Percentiles rank a stretch among this genome's conserved stretches.
Evolutionary conservation across 176 grass and related monocot species (phyloP).

Genomic region (Eremochloa ophiuroides): DNA sequence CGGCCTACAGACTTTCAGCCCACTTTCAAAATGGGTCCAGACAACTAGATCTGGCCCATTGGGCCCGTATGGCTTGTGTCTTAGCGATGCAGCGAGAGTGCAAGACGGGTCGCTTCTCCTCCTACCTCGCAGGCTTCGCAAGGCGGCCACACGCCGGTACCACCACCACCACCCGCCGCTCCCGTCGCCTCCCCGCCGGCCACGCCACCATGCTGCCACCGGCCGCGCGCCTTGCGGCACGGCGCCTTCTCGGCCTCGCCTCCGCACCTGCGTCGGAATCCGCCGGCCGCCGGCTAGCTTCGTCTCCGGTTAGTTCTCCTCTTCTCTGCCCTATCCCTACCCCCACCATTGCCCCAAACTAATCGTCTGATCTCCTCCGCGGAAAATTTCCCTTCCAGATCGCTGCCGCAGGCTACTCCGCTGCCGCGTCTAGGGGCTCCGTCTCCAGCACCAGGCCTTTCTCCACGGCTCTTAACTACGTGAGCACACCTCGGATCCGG

Average conservation of each 20-base stretch:
- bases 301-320: constrained; percentile 14
- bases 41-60: not conserved
- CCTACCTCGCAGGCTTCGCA: constrained; percentile 30
- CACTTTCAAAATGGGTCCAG: not conserved
- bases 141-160: constrained; percentile 23
- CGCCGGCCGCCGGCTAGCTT: constrained; percentile 13
- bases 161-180: not conserved
- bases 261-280: constrained; percentile 3
- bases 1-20: not conserved
- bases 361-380: constrained; percentile 14
- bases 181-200: constrained; percentile 12
- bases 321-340: not conserved
- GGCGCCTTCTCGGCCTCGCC: constrained; percentile 51
- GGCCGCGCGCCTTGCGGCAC: constrained; percentile 55
- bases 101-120: not conserved
- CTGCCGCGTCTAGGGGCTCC: not conserved
- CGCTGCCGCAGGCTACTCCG: constrained; percentile 15
- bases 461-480: constrained; percentile 83
- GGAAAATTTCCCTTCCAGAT: constrained; percentile 23
- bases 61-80: not conserved
- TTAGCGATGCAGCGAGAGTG: not conserved
- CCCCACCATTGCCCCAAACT: not conserved
- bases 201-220: constrained; percentile 45
- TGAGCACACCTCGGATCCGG: constrained; percentile 47
- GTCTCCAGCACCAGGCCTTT: constrained; percentile 44